A percentile compares a stretch with the other conserved stretches of the same genome.
Evolutionary conservation across 106 monocot species (phyloP).

Genomic region (Triglochin maritima): DNA sequence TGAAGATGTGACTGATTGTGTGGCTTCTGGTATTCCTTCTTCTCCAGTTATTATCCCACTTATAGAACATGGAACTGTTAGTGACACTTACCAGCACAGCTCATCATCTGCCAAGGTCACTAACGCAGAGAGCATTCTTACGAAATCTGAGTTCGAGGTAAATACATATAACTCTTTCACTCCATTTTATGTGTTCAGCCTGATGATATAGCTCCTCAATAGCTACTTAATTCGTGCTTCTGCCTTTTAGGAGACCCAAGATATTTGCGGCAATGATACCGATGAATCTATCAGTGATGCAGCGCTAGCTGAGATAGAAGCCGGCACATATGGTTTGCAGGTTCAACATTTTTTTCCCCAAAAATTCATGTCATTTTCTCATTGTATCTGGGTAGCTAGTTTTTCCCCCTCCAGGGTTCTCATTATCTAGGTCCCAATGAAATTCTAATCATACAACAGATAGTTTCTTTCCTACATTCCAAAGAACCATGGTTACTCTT

Average conservation of each 20-base stretch:
- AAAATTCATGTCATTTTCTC: neutral
- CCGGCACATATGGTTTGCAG: constrained; percentile 91
- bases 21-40: constrained; percentile 31
- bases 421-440: neutral
- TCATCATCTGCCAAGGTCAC: constrained; percentile 13
- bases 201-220: neutral
- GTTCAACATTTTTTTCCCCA: constrained; percentile 11
- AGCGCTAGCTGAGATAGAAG: constrained; percentile 74
- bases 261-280: constrained; percentile 21
- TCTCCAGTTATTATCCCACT: constrained; percentile 35
- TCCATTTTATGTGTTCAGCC: neutral
- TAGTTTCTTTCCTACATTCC: no score
- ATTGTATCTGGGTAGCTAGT: neutral
- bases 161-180: neutral
- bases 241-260: constrained; percentile 31
- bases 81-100: constrained; percentile 18
- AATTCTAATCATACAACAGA: no score
- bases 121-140: constrained; percentile 21
- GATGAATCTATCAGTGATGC: constrained; percentile 54
- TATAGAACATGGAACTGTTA: constrained; percentile 30
- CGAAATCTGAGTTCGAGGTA: constrained; percentile 42
- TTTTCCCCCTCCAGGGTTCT: no score
- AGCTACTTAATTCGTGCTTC: no score
- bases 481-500: no score
- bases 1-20: constrained; percentile 68